Percentiles rank a stretch among this genome's conserved stretches.
phyloP scores from a whole-genome alignment of 1,284 basidiomycete species.

The Ganoderma multipileum region DNA sequence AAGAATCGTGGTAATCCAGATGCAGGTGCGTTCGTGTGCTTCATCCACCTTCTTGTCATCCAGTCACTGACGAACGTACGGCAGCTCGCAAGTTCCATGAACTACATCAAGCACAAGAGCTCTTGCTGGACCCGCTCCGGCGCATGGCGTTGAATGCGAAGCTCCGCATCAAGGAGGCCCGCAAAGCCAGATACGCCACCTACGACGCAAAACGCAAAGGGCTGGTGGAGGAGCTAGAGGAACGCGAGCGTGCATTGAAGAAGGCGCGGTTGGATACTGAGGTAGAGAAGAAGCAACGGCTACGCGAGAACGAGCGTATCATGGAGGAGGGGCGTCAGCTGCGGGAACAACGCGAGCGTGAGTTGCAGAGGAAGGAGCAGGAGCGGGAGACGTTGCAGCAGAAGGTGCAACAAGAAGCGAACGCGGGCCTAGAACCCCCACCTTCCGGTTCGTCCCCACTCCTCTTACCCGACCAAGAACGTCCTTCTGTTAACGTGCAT shows the following conservation, averaged over 20 bases:
- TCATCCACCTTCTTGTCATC: too few relatives aligned
- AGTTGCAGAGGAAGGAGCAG: constrained; percentile 52
- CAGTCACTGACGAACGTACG: background rate
- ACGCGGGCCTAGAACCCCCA: constrained; percentile 54
- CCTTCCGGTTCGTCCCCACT: constrained; percentile 49
- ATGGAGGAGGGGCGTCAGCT: constrained; percentile 80
- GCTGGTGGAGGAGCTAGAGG: constrained; percentile 86
- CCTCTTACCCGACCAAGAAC: background rate
- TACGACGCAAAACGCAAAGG: constrained; percentile 83
- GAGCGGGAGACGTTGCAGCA: constrained; percentile 44
- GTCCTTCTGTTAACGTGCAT: constrained; percentile 9
- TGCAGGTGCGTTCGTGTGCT: constrained; percentile 59
- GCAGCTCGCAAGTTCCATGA: constrained; percentile 86
- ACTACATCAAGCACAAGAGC: constrained; percentile 85
- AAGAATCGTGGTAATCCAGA: constrained; percentile 83
- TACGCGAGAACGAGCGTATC: constrained; percentile 75
- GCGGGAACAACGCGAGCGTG: constrained; percentile 71
- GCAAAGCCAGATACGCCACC: constrained; percentile 74
- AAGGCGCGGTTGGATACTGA: constrained; percentile 69
- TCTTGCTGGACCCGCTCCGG: constrained; percentile 84
- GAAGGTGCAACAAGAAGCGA: constrained; percentile 29
- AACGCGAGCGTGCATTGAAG: constrained; percentile 83
- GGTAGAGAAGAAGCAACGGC: constrained; percentile 60
- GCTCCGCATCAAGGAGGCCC: constrained; percentile 73
- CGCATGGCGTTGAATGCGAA: constrained; percentile 87